Evolutionary conservation across 441 rosid species (phyloP).

Genomic region (Gossypium lobatum): DNA sequence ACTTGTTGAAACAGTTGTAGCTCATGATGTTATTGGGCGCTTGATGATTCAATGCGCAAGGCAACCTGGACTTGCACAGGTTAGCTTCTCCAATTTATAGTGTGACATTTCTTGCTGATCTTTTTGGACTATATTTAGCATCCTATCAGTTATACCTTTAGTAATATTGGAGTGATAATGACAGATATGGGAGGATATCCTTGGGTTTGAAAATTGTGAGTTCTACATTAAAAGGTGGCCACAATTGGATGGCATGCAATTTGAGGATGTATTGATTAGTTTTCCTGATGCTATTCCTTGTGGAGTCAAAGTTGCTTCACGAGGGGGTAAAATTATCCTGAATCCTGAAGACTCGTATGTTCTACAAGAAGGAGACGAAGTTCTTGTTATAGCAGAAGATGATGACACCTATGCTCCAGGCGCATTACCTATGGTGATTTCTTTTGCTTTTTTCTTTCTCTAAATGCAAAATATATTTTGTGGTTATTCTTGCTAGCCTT

Average conservation of each 20-base stretch:
- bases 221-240: constrained; percentile 73
- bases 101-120: constrained; percentile 10
- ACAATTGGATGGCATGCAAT: constrained; percentile 53
- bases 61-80: constrained; percentile 80
- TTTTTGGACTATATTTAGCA: constrained; percentile 5
- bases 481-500: constrained; percentile 3
- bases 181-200: constrained; percentile 82
- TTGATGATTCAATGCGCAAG: constrained; percentile 83
- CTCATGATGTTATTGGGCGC: constrained; percentile 78
- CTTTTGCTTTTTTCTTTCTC: constrained; percentile 22
- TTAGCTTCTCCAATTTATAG: constrained; percentile 21
- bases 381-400: constrained; percentile 81
- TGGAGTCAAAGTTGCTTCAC: constrained; percentile 71
- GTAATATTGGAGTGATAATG: constrained; percentile 20
- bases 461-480: constrained; percentile 13
- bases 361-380: constrained; percentile 70
- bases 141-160: constrained; percentile 8
- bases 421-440: constrained; percentile 62
- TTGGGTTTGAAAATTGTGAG: constrained; percentile 74
- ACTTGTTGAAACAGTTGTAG: constrained; percentile 71
- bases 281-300: constrained; percentile 79
- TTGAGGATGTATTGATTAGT: constrained; percentile 65
- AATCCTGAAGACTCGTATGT: constrained; percentile 63
- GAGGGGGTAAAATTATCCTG: constrained; percentile 60
- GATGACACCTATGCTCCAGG: constrained; percentile 65